Conservation (phyloP, 805 yeast genomes). For the Ogataea pignaliae region DNA sequence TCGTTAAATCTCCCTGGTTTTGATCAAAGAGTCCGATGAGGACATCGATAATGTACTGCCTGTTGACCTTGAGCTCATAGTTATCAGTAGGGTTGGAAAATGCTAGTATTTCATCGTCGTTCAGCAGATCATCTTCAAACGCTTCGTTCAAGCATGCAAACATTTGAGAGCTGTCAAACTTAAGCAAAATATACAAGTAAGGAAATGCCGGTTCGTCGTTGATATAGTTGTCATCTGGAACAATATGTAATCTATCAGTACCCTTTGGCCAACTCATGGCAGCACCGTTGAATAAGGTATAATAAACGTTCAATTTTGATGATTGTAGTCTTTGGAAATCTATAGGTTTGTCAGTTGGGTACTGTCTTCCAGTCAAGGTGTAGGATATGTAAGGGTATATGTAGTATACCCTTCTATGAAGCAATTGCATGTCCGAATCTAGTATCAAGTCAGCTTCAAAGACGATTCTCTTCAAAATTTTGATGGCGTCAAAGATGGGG, state of each 20-base stretch:
- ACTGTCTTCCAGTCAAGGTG: slow-evolving; percentile 71
- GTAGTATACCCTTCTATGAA: slow-evolving; percentile 24
- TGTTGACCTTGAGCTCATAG: slow-evolving; percentile 38
- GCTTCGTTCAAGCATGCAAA: slow-evolving; percentile 72
- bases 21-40: slow-evolving; percentile 53
- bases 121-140: slow-evolving; percentile 73
- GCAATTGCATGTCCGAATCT: slow-evolving; percentile 6
- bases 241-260: slow-evolving; percentile 30
- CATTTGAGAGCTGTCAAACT: slow-evolving; percentile 52
- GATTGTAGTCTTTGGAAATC: slow-evolving; percentile 26
- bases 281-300: slow-evolving; percentile 56
- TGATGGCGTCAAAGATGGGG: slow-evolving; percentile 61
- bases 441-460: slow-evolving; percentile 6
- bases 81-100: slow-evolving; percentile 16
- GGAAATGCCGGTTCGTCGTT: slow-evolving; percentile 58
- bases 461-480: slow-evolving; percentile 22
- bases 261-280: slow-evolving; percentile 42
- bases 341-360: slow-evolving; percentile 62
- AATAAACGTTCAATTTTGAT: slow-evolving; percentile 51
- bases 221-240: slow-evolving; percentile 21
- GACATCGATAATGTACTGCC: slow-evolving; percentile 78
- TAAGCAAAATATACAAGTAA: slow-evolving; percentile 55
- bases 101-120: slow-evolving; percentile 46
- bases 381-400: slow-evolving; percentile 63
- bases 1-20: slow-evolving; percentile 28